phyloP scores from a whole-genome alignment of 331 rosid genomes.

The Arachis monticola region DNA sequence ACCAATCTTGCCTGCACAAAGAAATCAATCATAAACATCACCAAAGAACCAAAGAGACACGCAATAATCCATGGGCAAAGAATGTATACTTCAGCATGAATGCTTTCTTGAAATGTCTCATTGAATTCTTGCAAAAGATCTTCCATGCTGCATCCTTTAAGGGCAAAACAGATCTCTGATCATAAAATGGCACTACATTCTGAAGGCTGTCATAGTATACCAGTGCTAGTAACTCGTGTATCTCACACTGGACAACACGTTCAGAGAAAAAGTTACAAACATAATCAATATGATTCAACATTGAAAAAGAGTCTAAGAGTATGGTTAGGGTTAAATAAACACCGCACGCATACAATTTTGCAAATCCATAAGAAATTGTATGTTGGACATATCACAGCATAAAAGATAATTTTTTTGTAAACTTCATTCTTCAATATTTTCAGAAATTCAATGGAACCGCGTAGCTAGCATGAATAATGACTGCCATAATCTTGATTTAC shows the following conservation, averaged over 20 bases:
- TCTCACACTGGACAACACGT: conserved; percentile 75
- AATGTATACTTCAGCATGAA: conserved; percentile 70
- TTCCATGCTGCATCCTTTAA: conserved; percentile 81
- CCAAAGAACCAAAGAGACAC: conserved; percentile 6
- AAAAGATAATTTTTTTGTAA: conserved; percentile 14
- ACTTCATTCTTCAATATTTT: conserved; percentile 30
- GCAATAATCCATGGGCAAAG: conserved; percentile 34
- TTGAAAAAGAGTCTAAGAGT: conserved; percentile 1
- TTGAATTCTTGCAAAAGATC: conserved; percentile 81
- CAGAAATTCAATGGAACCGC: conserved; percentile 15
- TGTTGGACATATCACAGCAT: conserved; percentile 23
- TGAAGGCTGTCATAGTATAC: conserved; percentile 98
- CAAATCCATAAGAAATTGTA: conserved; percentile 30
- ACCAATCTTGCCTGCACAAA: conserved; percentile 88
- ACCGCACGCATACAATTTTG: conserved; percentile 12
- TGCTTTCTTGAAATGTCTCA: conserved; percentile 98
- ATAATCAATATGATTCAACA: conserved; percentile 26
- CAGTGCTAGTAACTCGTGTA: conserved; percentile 92
- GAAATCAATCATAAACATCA: conserved; percentile 40
- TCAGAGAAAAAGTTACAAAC: conserved; percentile 34
- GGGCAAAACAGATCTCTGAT: conserved; percentile 87
- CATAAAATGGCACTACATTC: conserved; percentile 94
- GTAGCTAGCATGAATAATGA: conserved; percentile 14
- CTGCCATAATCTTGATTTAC: neutral
- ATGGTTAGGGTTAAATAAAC: conserved; percentile 27